Base-by-base conservation (phyloP, 2,329 filamentous ascomycete species). In the Colletotrichum theobromicola region DNA sequence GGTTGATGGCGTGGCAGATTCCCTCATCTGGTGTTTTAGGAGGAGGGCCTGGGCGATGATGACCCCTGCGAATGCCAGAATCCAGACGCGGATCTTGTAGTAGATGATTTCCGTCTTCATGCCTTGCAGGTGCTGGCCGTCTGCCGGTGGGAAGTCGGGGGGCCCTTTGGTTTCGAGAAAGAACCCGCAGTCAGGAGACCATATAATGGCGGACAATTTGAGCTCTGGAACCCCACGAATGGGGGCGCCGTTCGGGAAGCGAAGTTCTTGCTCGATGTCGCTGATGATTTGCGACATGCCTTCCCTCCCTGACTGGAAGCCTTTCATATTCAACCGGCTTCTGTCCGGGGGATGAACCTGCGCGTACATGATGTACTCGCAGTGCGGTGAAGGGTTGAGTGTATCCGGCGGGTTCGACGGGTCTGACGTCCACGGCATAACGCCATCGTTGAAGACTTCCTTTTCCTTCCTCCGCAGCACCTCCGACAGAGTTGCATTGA, bases 321-420 rank as follows among this genome's bases (percentile, higher is more conserved):
- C 81, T 73, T 75, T 76, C 26, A 83, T 79, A 67, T 82, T 79
- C 26, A 86, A 76, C 24, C 82, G 80, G 10, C 82, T 79, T 15
- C 82, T 82, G 61, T 87, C 83, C 5, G 89, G 83, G 2, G 91
- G 90, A 76, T 94, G 89, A 53, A 96, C 88, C 81, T 98, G 97
- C 34, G 96, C 87, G 82, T 96, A 98, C 69, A 98, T 86, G 64
- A 99, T 86, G 80, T 95, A 95, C 83, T 99, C 97, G 87, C 97
- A 99, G 78, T 94, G 94, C 1, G 95, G 95, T 37, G 89, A 84
- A 21, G 91, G 90, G 74, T 89, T 88, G 72, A 86, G 87, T 13
- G 89, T 85, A 75, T 93, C 92, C n/a, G 84, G 88, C 13, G 89
- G 84, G 7, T 88, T 91, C 75, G 93, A 90, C 4, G 92, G 85